Percentiles rank a stretch among this genome's conserved stretches.
These are phyloP conservation scores for Neurospora sp. DNA, from an alignment of 495 filamentous ascomycete species.

Conservation along the genomic window DNA sequence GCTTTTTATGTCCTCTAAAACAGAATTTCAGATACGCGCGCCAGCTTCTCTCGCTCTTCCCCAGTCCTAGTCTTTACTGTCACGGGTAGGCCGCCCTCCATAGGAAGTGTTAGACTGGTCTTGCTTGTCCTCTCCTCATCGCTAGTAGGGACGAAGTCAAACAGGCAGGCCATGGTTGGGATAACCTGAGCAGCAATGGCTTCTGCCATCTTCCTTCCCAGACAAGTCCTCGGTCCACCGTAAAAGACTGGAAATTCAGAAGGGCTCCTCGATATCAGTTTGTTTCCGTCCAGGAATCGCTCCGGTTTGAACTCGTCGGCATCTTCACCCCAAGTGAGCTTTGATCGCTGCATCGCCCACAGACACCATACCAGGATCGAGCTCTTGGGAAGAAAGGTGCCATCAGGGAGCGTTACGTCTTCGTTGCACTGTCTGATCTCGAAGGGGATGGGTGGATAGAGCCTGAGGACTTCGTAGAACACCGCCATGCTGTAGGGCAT, in stretches of 20 bases:
- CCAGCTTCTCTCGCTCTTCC: neutral
- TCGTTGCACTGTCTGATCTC: conserved; percentile 48
- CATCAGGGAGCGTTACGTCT: conserved; percentile 44
- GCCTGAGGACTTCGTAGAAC: conserved; percentile 45
- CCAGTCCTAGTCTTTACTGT: conserved; percentile 15
- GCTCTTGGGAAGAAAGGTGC: conserved; percentile 42
- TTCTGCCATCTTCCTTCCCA: conserved; percentile 54
- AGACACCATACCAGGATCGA: conserved; percentile 48
- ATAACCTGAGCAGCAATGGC: conserved; percentile 43
- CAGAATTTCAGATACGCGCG: too few species aligned
- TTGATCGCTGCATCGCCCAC: conserved; percentile 51
- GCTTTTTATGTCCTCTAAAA: neutral
- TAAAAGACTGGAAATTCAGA: conserved; percentile 54
- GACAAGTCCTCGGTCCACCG: conserved; percentile 45
- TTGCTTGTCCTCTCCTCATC: conserved; percentile 39
- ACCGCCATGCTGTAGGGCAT: conserved; percentile 47
- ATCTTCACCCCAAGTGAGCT: conserved; percentile 45
- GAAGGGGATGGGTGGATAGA: conserved; percentile 52
- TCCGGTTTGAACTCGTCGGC: conserved; percentile 44
- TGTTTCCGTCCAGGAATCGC: conserved; percentile 36
- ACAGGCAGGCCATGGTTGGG: conserved; percentile 34
- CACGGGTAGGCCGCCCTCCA: conserved; percentile 49
- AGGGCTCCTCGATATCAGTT: conserved; percentile 32
- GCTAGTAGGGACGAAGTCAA: conserved; percentile 37
- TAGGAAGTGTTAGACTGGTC: conserved; percentile 50